Base-by-base conservation (phyloP, 1,139 yeast genomes). In the Yamadazyma mexicana region DNA sequence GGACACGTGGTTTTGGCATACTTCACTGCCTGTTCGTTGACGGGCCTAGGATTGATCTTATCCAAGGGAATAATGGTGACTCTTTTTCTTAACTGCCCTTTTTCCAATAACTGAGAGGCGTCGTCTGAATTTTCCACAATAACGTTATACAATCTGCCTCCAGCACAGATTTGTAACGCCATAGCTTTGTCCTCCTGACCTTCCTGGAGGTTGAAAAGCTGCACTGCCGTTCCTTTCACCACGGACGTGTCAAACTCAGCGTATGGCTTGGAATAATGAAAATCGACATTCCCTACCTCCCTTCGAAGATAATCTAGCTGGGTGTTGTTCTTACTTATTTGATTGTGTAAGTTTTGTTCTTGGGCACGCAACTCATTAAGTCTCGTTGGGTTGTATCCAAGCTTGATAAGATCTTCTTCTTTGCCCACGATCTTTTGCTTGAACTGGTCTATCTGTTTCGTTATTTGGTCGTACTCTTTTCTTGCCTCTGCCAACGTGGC, bases 81-180 rank as follows among this genome's bases (percentile, higher is more conserved):
- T 45, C 98, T 76, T 54, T 88, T 82, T 51, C 79, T 77, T 42
- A 92, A 71, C 46, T 79, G 79, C 7, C 98, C 98, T 30, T 71
- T 72, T 51, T 89, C 92, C 35, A 94, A 70, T 12, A 94, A 64
- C 45, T 83, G 84, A 0, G 96, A 75, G 7, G 96, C 98, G 5
- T 88, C 84, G 18, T 72, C 80, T 42, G 94, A 94, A 39, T 79
- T 83, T 52, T 91, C 97, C 25, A 94, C 98, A 38, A 94, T 89
- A 29, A 94, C 89, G 55, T 91, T 89, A 60, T 81, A 94, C 29
- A 94, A 64, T 50, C 94, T 73, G 3, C 92, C 95, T 35, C 98
- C 98, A 4, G 98, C 98, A 61, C 96, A 86, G 2, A 87, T 84
- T 60, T 94, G 98, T 34, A 94, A 67, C 0, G 98, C 98, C 31